Evolutionary conservation across 345 rosid species (phyloP).

Genomic region (Salix arbutifolia): DNA sequence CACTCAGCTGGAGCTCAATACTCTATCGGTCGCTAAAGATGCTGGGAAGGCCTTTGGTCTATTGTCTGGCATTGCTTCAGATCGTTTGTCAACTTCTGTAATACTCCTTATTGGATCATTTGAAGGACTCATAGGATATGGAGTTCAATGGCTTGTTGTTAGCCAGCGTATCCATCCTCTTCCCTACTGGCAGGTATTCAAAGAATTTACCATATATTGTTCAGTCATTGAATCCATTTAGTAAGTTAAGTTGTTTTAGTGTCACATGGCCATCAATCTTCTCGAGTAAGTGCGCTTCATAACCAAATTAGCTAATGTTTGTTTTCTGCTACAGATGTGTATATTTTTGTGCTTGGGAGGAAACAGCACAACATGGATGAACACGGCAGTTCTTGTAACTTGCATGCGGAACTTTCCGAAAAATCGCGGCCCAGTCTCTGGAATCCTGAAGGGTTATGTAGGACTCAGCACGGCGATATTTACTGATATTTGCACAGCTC

Average conservation of each 20-base stretch:
- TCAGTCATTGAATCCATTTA: no score
- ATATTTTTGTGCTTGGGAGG: slow-evolving; percentile 57
- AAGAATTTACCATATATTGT: no score
- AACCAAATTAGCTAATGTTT: no score
- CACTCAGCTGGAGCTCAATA: slow-evolving; percentile 50
- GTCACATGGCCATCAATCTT: no score
- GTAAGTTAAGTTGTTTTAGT: no score
- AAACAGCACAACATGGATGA: slow-evolving; percentile 69
- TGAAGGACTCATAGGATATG: slow-evolving; percentile 56
- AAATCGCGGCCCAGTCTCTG: slow-evolving; percentile 57
- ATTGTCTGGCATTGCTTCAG: slow-evolving; percentile 54
- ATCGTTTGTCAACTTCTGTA: slow-evolving; percentile 38
- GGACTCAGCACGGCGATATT: slow-evolving; percentile 66
- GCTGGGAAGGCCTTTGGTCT: slow-evolving; percentile 65
- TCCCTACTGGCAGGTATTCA: slow-evolving; percentile 55
- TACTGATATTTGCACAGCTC: slow-evolving; percentile 52
- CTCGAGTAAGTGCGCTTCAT: no score
- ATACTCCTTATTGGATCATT: slow-evolving; percentile 44
- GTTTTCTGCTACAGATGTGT: slow-evolving; percentile 46
- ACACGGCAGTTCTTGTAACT: slow-evolving; percentile 63
- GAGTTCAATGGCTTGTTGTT: slow-evolving; percentile 69
- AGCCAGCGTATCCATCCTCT: slow-evolving; percentile 46
- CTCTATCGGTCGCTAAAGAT: slow-evolving; percentile 58
- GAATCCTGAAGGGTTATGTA: slow-evolving; percentile 57
- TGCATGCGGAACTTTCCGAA: slow-evolving; percentile 56